phyloP scores from a whole-genome alignment of 345 rosid species.

The Salix udensis region DNA sequence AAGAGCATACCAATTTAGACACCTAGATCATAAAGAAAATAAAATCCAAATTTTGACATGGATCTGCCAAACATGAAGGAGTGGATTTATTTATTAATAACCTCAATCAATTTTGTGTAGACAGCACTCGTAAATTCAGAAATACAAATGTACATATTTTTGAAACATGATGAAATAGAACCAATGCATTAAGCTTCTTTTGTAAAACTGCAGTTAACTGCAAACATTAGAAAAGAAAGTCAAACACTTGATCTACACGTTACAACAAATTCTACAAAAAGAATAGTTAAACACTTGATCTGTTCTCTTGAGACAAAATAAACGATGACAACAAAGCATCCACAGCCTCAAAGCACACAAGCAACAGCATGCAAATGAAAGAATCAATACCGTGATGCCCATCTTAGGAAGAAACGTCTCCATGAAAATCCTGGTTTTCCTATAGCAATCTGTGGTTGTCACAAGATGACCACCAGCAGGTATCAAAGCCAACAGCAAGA shows the following conservation, averaged over 20 bases:
- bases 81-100: not conserved
- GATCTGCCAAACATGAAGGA: not conserved
- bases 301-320: no score
- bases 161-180: no score
- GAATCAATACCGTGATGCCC: slow-evolving; percentile 68
- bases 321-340: not conserved
- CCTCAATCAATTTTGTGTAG: not conserved
- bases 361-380: not conserved
- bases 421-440: slow-evolving; percentile 93
- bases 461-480: slow-evolving; percentile 96
- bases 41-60: not conserved
- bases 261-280: no score
- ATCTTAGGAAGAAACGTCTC: slow-evolving; percentile 86
- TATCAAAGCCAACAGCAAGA: slow-evolving; percentile 87
- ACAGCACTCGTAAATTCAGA: no score
- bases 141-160: no score
- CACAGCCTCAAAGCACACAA: not conserved
- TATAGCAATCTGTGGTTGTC: slow-evolving; percentile 90
- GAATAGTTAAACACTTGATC: no score
- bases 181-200: no score
- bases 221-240: no score
- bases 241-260: no score
- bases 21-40: not conserved
- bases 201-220: no score
- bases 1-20: not conserved